phyloP scores from a whole-genome alignment of 2,329 filamentous ascomycete genomes.

The Cladosporium sp. region DNA sequence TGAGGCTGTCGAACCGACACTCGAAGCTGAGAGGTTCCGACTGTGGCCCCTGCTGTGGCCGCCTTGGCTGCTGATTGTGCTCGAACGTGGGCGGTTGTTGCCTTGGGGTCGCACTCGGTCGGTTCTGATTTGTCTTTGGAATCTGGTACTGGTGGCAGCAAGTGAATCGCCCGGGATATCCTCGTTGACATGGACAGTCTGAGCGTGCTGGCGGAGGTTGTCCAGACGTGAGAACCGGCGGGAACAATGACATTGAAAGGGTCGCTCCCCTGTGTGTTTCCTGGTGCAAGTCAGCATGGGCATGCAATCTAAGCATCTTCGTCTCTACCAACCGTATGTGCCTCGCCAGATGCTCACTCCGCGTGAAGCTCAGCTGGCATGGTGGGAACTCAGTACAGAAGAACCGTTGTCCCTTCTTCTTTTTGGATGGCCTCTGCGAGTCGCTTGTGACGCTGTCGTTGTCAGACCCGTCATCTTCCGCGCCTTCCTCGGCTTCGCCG shows the following conservation, averaged over 20 bases:
- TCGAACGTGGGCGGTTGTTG: slow-evolving; percentile 4
- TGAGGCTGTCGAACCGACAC: slow-evolving; percentile 70
- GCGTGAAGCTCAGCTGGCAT: slow-evolving; percentile 88
- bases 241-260: slow-evolving; percentile 93
- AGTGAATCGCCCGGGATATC: slow-evolving; percentile 92
- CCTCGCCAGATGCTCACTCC: slow-evolving; percentile 88
- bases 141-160: slow-evolving; percentile 84
- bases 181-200: slow-evolving; percentile 96
- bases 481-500: slow-evolving; percentile 66
- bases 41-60: slow-evolving; percentile 72
- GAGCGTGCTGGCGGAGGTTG: slow-evolving; percentile 92
- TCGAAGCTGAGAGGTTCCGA: slow-evolving; percentile 79
- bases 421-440: slow-evolving; percentile 74
- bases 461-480: slow-evolving; percentile 54
- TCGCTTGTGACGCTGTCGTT: slow-evolving; percentile 45
- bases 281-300: slow-evolving; percentile 41
- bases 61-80: slow-evolving; percentile 44
- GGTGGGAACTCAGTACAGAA: slow-evolving; percentile 94
- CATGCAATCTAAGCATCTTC: background rate
- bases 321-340: slow-evolving; percentile 70
- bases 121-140: slow-evolving; percentile 85
- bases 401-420: slow-evolving; percentile 94
- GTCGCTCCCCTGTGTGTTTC: slow-evolving; percentile 95
- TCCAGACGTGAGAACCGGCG: slow-evolving; percentile 89
- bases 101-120: slow-evolving; percentile 68